A percentile compares a stretch with the other conserved stretches of the same genome.
Conservation (phyloP, 2,329 filamentous ascomycete species). For the Penicillium janthinellum region DNA sequence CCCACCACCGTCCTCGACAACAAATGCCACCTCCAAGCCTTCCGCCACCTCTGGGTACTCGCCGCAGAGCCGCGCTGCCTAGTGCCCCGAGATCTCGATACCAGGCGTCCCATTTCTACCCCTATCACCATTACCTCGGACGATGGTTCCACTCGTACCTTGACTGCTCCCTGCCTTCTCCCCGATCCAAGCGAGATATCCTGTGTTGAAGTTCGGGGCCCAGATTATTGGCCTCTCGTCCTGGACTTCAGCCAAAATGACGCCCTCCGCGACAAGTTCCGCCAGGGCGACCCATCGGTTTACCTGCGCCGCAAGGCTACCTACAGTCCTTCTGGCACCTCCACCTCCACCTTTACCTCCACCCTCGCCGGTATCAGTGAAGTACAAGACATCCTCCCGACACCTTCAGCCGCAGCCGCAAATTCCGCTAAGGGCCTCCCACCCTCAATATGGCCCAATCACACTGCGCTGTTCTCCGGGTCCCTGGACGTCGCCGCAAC, state of each 20-base stretch:
- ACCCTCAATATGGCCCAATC: constrained; percentile 26
- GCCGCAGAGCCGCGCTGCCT: constrained; percentile 88
- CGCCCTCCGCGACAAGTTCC: constrained; percentile 65
- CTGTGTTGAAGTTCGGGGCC: constrained; percentile 44
- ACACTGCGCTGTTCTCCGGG: constrained; percentile 26
- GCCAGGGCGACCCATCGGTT: constrained; percentile 66
- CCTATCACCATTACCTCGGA: constrained; percentile 68
- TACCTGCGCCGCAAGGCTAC: constrained; percentile 71
- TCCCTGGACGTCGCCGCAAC: constrained; percentile 29
- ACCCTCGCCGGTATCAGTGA: constrained; percentile 74
- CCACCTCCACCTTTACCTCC: constrained; percentile 64
- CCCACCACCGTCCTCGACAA: constrained; percentile 90
- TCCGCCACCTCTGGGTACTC: constrained; percentile 95
- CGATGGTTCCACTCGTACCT: constrained; percentile 34
- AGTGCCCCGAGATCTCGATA: constrained; percentile 83
- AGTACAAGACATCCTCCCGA: constrained; percentile 48
- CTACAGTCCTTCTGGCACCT: constrained; percentile 59
- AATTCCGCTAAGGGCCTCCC: constrained; percentile 30
- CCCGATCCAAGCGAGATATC: constrained; percentile 46
- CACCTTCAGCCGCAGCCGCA: constrained; percentile 26
- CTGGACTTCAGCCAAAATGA: constrained; percentile 71
- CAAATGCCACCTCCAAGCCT: constrained; percentile 89
- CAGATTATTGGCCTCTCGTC: constrained; percentile 78
- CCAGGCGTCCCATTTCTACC: constrained; percentile 74
- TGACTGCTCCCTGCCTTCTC: constrained; percentile 60